Base-by-base conservation (phyloP, 2,329 filamentous ascomycete species). In the Parafenestella ontariensis region DNA sequence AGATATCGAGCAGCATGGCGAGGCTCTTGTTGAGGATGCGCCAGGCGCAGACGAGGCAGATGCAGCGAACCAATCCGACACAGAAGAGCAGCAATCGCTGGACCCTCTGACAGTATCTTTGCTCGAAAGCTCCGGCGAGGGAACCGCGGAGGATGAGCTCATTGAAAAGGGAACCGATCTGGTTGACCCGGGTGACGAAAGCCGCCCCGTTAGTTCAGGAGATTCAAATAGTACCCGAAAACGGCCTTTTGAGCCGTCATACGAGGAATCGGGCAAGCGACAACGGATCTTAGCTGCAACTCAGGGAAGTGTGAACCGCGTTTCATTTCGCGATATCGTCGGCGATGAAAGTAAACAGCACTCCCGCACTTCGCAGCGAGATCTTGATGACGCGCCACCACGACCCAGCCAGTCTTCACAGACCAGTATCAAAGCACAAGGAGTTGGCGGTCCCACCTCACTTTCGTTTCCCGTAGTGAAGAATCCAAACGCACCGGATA, bases 391-490 rank as follows among this genome's bases (percentile, higher is more conserved):
- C 31, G 56, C 50, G 11, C 29, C 26, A 11, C 49, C 58, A 39
- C 61, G 40, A 40, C 46, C 50, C 15, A 66, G 60, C 45, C 73
- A 66, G 54, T 68, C 65, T 3, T 79, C 77, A 4, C 79, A 82
- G 59, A 64, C 68, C 28, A 74, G 70, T 49, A 68, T 66, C 66
- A 79, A 75, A 63, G 69, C 75, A 17, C 75, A 71, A 44, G 70
- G 69, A 6, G 48, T 52, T 20, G 63, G 72, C 59, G 76, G 61
- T 72, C 76, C 60, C 67, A 81, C 58, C 3, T 81, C 79, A 20
- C 78, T 92, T 23, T 82, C 82, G 24, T 96, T 92, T 66, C 84
- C 89, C 1, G 84, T 92, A 11, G 90, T 94, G 20, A 96, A 96
- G 75, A 86, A 94, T 62, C 84, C 88, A 1, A 83, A 87, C 62